These are phyloP conservation scores for Gracilaria vermiculophylla DNA, from an alignment of 23 red algal genomes.

Conservation along the genomic window DNA sequence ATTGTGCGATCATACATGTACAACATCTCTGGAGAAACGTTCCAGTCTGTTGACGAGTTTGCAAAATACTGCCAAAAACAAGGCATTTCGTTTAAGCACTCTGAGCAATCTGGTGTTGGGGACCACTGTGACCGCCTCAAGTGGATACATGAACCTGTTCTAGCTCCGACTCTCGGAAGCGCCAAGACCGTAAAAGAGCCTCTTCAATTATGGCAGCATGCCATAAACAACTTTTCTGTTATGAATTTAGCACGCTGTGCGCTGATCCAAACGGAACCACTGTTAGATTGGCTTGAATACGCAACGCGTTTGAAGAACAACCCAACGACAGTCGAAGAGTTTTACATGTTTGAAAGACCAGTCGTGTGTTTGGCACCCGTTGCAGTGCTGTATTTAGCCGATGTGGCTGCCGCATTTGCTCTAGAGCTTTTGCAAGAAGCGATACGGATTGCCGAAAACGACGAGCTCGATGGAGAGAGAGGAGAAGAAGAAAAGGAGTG, in stretches of 20 bases:
- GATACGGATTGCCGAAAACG: neutral
- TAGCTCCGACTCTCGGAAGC: conserved; percentile 9
- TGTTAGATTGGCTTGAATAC: conserved; percentile 48
- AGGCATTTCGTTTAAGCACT: neutral
- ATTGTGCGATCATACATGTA: conserved; percentile 4
- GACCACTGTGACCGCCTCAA: neutral
- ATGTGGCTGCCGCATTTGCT: conserved; percentile 8
- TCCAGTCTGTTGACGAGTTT: neutral
- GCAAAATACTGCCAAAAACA: neutral
- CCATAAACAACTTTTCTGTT: conserved; percentile 15
- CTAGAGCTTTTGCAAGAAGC: conserved; percentile 31
- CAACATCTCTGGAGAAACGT: conserved; percentile 2
- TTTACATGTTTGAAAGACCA: neutral
- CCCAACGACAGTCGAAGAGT: neutral
- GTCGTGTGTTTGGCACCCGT: conserved; percentile 40
- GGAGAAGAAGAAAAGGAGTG: neutral
- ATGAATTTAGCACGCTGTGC: conserved; percentile 20
- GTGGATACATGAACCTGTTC: conserved; percentile 27
- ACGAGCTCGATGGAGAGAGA: neutral
- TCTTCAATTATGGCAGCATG: conserved; percentile 24
- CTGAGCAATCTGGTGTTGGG: neutral
- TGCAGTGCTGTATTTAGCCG: conserved; percentile 28
- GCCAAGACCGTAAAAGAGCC: neutral
- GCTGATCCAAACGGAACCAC: neutral
- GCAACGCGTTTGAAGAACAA: conserved; percentile 1